Percentiles rank a stretch among this genome's conserved stretches.
These are phyloP conservation scores for Acanthamoeba lugdunensis DNA, from an alignment of 208 protist species.

Conservation along the genomic window DNA sequence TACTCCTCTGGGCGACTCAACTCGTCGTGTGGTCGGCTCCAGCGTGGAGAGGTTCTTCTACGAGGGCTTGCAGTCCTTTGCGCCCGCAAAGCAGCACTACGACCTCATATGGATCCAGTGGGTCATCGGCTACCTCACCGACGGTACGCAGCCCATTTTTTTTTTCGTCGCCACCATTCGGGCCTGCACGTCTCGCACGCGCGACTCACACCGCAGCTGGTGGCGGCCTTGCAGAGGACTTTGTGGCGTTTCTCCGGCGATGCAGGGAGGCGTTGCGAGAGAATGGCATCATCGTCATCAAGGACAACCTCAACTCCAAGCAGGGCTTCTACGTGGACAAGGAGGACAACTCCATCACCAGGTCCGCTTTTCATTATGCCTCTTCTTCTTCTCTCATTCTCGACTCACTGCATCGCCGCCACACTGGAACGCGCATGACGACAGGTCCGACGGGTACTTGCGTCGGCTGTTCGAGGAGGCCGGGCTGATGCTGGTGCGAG, in stretches of 20 bases:
- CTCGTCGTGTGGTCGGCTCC: too few relatives aligned
- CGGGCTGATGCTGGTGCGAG: conserved; percentile 65
- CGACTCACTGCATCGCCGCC: too few relatives aligned
- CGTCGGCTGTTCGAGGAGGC: conserved; percentile 72
- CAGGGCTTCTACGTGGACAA: conserved; percentile 81
- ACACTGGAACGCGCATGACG: not conserved
- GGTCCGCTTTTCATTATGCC: not conserved
- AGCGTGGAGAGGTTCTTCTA: conserved; percentile 78
- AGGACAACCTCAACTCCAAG: conserved; percentile 80
- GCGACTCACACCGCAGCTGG: not conserved
- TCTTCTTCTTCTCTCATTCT: not conserved
- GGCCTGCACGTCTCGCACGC: not conserved
- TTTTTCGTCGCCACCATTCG: too few relatives aligned
- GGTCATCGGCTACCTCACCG: conserved; percentile 83
- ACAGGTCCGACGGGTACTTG: conserved; percentile 78
- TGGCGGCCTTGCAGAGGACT: conserved; percentile 65
- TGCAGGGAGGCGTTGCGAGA: conserved; percentile 57
- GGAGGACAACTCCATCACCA: conserved; percentile 79
- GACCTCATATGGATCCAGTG: conserved; percentile 86
- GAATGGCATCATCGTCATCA: conserved; percentile 80
- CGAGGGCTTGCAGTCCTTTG: conserved; percentile 77
- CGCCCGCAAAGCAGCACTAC: conserved; percentile 70
- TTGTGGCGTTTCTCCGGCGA: conserved; percentile 78
- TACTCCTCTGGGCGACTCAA: too few relatives aligned
- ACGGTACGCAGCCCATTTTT: conserved; percentile 38